phyloP scores from a whole-genome alignment of 116 monocot genomes.

The Iris pallida region DNA sequence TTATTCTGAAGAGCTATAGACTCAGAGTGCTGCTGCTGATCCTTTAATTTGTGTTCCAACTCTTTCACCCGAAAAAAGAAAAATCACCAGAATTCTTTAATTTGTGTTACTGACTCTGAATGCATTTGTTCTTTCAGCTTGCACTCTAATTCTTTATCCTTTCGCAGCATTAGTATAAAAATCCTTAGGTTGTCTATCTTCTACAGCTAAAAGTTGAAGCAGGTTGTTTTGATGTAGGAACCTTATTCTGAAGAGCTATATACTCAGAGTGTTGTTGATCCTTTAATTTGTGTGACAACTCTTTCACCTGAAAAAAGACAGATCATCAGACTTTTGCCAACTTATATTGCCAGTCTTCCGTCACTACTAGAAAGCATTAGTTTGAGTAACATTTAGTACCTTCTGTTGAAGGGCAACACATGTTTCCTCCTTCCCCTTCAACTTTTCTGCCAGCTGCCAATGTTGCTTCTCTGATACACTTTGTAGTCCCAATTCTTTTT shows the following conservation, averaged over 20 bases:
- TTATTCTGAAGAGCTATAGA: slow-evolving; percentile 41
- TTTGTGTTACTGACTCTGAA: no score
- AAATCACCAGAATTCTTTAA: not conserved
- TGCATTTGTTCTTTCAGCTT: no score
- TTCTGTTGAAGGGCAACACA: slow-evolving; percentile 51
- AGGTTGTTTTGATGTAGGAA: not conserved
- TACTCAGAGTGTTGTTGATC: slow-evolving; percentile 42
- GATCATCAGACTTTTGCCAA: not conserved
- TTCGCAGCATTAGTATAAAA: no score
- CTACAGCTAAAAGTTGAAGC: not conserved
- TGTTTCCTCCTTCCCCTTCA: slow-evolving; percentile 59
- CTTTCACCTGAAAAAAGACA: slow-evolving; percentile 6
- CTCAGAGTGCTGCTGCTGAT: slow-evolving; percentile 40
- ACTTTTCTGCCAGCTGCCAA: slow-evolving; percentile 40
- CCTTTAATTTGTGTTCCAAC: slow-evolving; percentile 55
- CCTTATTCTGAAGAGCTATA: slow-evolving; percentile 46
- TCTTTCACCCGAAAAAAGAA: slow-evolving; percentile 38
- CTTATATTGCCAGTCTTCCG: not conserved
- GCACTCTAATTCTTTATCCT: no score
- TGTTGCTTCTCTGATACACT: slow-evolving; percentile 46
- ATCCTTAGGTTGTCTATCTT: no score
- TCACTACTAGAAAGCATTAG: not conserved
- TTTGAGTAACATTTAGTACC: slow-evolving; percentile 7
- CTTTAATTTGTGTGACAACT: slow-evolving; percentile 50
- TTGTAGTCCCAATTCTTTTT: slow-evolving; percentile 45